Conservation (phyloP, 768 basidiomycete species). For the Kwoniella bestiolae region DNA sequence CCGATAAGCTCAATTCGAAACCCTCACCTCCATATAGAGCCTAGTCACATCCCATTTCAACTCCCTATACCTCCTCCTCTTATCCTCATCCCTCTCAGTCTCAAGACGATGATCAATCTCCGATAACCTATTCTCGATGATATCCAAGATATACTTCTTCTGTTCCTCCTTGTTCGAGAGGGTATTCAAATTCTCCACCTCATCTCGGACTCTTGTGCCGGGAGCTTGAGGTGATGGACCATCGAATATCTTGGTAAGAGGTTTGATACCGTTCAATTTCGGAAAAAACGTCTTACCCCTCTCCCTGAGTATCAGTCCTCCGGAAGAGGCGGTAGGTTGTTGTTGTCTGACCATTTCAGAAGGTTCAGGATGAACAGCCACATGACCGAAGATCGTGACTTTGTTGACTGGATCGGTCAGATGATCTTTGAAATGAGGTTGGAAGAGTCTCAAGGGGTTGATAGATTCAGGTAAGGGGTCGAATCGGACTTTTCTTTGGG, state of each 20-base stretch:
- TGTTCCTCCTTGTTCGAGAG: background rate
- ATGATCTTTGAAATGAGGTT: background rate
- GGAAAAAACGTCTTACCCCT: slow-evolving; percentile 1
- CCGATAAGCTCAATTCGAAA: background rate
- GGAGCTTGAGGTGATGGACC: background rate
- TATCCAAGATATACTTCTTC: background rate
- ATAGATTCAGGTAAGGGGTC: background rate
- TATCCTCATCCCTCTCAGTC: background rate
- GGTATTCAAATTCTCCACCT: background rate
- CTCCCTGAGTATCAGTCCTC: background rate
- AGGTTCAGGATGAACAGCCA: background rate
- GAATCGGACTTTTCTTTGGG: background rate
- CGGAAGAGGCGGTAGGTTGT: background rate
- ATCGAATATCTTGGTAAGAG: background rate
- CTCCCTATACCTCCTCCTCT: background rate
- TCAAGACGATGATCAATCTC: background rate
- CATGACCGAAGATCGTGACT: background rate
- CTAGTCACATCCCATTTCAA: background rate
- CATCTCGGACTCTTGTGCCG: background rate
- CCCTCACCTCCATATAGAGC: background rate
- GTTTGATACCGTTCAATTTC: background rate
- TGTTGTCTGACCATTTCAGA: background rate
- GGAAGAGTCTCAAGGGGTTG: background rate
- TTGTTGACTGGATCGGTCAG: background rate
- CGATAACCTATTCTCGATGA: background rate